Evolutionary conservation across 2,329 filamentous ascomycete genomes (phyloP), one percentile per base, ranked within the genome.

Genomic region (Aspergillus costaricaensis): DNA sequence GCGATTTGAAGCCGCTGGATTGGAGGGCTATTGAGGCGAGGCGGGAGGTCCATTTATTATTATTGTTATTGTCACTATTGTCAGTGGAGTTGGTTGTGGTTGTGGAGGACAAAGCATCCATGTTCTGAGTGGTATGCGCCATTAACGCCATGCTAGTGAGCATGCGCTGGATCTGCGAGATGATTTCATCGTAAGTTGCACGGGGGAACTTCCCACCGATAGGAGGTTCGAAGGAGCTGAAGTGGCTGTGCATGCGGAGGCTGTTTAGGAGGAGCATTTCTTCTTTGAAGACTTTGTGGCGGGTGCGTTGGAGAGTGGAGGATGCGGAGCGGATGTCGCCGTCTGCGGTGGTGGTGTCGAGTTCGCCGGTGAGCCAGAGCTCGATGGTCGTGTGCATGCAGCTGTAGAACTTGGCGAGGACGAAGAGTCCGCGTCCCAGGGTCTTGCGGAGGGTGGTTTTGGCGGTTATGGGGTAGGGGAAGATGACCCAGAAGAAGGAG

Each of bases 401-500:
- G 30, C 84, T 87, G 71, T 91, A 91, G 71, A 89, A 90, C 68
- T 90, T 90, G 19, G 89, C 89, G 1, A 91, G 81, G 1, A 92
- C 80, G 70, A 91, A 91, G 2, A 92, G 79, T 0, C 88, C 85
- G 1, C 83, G 83, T 10, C 88, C 88, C 0, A 92, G 80, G 52
- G 88, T 85, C 62, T 85, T 85, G 5, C 90, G 82, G 5, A 92
- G 79, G 70, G 86, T 86, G 2, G 85, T 86, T 55, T 89, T 86
- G 57, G 91, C 90, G 0, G 88, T 88, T 43, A 91, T 81, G 0
- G 89, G 88, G 62, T 84, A 89, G 0, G 90, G 90, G 67, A 92
- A 91, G 55, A 91, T 82, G 0, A 89, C 91, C 88, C 88, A 92
- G 71, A 92, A 82, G 74, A 90, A 92, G 8, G 88, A 89, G 0